Evolutionary conservation across 148 eudicot genomes (phyloP).

Genomic region (Cornus suecica): DNA sequence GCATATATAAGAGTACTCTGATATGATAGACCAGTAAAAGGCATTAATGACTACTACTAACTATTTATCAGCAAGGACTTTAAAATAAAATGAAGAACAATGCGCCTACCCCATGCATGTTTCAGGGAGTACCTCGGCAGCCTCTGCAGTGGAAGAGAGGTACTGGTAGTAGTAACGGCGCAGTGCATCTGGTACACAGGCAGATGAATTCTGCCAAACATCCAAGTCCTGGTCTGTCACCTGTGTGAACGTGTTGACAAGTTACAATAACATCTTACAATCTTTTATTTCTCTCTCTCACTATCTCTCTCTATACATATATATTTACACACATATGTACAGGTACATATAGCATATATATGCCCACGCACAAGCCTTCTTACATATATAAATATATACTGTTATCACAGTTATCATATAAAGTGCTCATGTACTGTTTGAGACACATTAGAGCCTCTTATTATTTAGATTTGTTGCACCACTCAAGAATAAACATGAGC

Average conservation of each 20-base stretch:
- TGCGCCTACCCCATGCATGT: constrained; percentile 15
- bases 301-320: too few species aligned
- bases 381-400: neutral
- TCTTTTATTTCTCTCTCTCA: too few species aligned
- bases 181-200: constrained; percentile 87
- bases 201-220: constrained; percentile 82
- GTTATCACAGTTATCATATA: neutral
- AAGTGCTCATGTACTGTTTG: neutral
- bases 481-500: neutral
- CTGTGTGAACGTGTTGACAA: constrained; percentile 33
- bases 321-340: too few species aligned
- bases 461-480: neutral
- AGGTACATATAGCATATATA: too few species aligned
- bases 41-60: neutral
- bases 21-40: neutral
- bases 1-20: neutral
- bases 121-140: constrained; percentile 75
- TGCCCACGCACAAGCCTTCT: neutral
- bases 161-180: constrained; percentile 94
- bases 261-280: neutral
- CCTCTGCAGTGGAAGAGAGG: constrained; percentile 91
- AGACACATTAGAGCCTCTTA: neutral
- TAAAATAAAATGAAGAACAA: constrained; percentile 9
- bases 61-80: constrained; percentile 8
- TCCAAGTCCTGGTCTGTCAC: constrained; percentile 95